Conservation (phyloP, 2,329 filamentous ascomycete species). For the Monosporascus cannonballus region DNA sequence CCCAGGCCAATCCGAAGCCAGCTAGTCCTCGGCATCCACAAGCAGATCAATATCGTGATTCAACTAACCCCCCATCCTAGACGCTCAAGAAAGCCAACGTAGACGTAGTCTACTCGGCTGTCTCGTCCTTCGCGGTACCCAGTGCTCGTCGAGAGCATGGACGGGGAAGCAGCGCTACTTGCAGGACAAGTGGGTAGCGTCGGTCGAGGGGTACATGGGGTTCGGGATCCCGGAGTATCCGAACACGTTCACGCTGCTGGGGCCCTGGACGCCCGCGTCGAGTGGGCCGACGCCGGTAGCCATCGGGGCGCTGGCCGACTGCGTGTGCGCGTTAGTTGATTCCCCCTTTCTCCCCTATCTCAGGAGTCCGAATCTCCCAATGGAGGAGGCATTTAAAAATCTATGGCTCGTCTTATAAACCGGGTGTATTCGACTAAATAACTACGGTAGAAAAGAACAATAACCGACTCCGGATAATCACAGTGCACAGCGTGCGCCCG, state of each 20-base stretch:
- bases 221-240: conserved; percentile 20
- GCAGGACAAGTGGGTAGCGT: conserved; percentile 19
- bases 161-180: conserved; percentile 16
- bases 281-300: conserved; percentile 27
- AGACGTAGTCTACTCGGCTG: conserved; percentile 31
- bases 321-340: conserved; percentile 43
- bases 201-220: conserved; percentile 22
- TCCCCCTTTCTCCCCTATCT: no score
- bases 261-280: conserved; percentile 33
- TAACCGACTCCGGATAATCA: no score
- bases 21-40: no score
- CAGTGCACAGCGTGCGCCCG: conserved; percentile 34
- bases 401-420: no score
- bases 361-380: no score
- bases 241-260: conserved; percentile 30
- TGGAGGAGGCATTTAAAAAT: no score
- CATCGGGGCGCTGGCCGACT: conserved; percentile 41
- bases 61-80: background rate
- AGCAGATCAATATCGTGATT: no score
- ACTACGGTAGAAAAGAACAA: no score
- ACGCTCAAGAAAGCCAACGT: conserved; percentile 34
- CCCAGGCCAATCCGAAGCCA: no score
- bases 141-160: conserved; percentile 32
- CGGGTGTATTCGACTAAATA: no score
- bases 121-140: conserved; percentile 29